Evolutionary conservation across 2,329 filamentous ascomycete species (phyloP).

Genomic region (Decorospora gaudefroyi): DNA sequence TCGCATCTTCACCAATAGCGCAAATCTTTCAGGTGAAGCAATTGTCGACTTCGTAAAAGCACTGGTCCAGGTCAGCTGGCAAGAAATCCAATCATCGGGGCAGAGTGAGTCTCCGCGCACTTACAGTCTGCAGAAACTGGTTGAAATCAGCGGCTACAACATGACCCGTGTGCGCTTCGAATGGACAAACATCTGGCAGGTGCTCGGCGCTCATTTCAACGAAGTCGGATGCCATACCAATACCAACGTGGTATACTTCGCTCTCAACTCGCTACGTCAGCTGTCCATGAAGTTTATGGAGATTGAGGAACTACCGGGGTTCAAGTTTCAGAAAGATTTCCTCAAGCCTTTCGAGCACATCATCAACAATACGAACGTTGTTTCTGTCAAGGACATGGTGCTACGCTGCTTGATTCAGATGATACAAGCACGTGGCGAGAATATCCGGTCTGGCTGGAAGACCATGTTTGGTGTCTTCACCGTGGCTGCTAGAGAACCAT

Average conservation of each 20-base stretch:
- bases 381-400: slow-evolving; percentile 96
- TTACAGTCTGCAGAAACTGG: slow-evolving; percentile 96
- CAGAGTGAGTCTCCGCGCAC: slow-evolving; percentile 94
- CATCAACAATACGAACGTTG: slow-evolving; percentile 86
- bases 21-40: slow-evolving; percentile 87
- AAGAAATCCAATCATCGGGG: slow-evolving; percentile 96
- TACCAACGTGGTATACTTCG: slow-evolving; percentile 96
- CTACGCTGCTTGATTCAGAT: slow-evolving; percentile 96
- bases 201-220: slow-evolving; percentile 98
- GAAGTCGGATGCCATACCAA: slow-evolving; percentile 96
- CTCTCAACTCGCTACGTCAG: slow-evolving; percentile 90
- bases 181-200: slow-evolving; percentile 97
- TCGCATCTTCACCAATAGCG: slow-evolving; percentile 94
- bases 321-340: slow-evolving; percentile 99
- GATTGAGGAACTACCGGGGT: slow-evolving; percentile 94
- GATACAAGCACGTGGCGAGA: slow-evolving; percentile 95
- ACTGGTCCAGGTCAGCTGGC: slow-evolving; percentile 95
- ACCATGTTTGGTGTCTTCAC: slow-evolving; percentile 99
- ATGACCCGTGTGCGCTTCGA: slow-evolving; percentile 98
- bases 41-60: slow-evolving; percentile 95
- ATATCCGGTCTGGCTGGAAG: slow-evolving; percentile 96
- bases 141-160: slow-evolving; percentile 99
- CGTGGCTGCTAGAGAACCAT: slow-evolving; percentile 87
- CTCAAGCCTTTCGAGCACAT: slow-evolving; percentile 98
- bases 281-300: slow-evolving; percentile 99